Percentiles rank a stretch among this genome's conserved stretches.
These are phyloP conservation scores for Gossypium longicalyx DNA, from an alignment of 345 rosid species.

Conservation along the genomic window DNA sequence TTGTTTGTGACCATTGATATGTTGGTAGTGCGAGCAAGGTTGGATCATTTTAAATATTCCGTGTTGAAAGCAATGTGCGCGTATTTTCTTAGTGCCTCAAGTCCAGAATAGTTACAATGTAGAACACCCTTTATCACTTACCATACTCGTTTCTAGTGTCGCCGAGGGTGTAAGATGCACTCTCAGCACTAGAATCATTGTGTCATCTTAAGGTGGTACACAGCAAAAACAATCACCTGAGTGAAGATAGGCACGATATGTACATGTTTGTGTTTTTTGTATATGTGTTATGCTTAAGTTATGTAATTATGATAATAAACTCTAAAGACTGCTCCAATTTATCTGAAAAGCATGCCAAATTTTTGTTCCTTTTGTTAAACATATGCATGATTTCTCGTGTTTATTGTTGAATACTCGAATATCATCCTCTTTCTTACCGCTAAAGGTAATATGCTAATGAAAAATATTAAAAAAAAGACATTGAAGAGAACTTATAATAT, in stretches of 20 bases:
- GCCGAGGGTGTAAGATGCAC: not conserved
- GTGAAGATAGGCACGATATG: not conserved
- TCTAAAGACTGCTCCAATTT: not conserved
- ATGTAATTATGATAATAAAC: not conserved
- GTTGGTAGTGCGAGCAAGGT: not conserved
- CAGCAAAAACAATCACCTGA: not conserved
- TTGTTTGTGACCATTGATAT: not conserved
- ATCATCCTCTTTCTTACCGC: not conserved
- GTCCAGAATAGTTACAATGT: not conserved
- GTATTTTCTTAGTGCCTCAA: not conserved
- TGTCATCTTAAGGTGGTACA: not conserved
- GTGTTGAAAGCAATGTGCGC: not conserved
- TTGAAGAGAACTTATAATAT: too few relatives aligned
- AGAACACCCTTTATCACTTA: not conserved
- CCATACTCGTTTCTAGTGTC: too few relatives aligned
- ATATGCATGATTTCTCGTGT: not conserved
- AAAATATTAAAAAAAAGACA: too few relatives aligned
- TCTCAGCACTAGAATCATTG: not conserved
- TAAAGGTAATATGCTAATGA: not conserved
- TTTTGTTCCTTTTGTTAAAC: not conserved
- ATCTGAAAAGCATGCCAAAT: not conserved
- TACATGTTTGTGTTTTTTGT: not conserved
- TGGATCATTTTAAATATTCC: not conserved
- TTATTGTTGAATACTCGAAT: not conserved
- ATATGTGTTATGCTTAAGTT: not conserved